Conservation (phyloP, 352 stramenopile genomes). For the Thraustochytrium sp. region DNA sequence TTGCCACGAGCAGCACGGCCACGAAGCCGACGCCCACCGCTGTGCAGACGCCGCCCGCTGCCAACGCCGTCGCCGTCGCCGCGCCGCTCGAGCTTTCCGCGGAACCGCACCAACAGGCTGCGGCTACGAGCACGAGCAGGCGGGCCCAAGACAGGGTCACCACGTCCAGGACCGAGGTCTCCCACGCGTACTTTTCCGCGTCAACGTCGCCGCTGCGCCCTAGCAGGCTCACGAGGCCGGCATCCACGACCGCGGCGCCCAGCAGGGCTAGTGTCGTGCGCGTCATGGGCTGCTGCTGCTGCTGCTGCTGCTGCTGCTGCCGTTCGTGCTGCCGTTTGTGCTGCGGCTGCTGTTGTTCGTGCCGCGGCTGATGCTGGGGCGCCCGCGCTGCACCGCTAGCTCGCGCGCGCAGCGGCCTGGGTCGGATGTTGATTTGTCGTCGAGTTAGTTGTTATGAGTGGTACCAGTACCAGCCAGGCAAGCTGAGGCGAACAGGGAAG, state of each 20-base stretch:
- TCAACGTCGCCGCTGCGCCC: background rate
- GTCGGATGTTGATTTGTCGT: no score
- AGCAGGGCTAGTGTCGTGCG: background rate
- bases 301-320: background rate
- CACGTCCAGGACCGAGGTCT: conserved; percentile 12
- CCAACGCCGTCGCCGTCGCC: no score
- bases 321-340: no score
- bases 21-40: background rate
- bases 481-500: no score
- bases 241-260: background rate
- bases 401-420: no score
- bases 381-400: no score
- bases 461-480: no score
- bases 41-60: no score
- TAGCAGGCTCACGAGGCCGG: background rate
- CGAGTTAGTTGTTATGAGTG: no score
- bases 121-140: background rate
- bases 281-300: background rate
- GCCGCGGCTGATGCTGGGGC: no score
- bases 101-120: background rate
- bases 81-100: no score
- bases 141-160: background rate
- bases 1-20: background rate
- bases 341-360: no score
- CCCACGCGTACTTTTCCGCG: conserved; percentile 15